These are phyloP conservation scores for Mortierella sp. DNA, from an alignment of 371 early-diverging fungal species.

Conservation along the genomic window DNA sequence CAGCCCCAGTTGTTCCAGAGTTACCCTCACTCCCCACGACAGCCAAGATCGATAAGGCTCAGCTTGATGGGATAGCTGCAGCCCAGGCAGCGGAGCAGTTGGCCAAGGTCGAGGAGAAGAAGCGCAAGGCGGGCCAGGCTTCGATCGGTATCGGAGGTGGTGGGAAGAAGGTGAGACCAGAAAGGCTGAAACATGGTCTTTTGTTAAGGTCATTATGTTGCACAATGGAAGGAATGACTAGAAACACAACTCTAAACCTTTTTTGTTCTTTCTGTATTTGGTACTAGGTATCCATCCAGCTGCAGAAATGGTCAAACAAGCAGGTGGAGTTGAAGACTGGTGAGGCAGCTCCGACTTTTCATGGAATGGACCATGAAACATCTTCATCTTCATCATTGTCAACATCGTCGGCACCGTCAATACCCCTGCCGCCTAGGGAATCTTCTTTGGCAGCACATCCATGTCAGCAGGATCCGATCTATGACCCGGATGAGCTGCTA, in stretches of 20 bases:
- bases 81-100: conserved; percentile 55
- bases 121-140: conserved; percentile 37
- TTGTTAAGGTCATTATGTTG: neutral
- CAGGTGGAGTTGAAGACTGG: conserved; percentile 60
- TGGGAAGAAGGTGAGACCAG: conserved; percentile 53
- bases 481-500: conserved; percentile 61
- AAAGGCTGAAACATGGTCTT: neutral
- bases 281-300: conserved; percentile 65
- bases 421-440: too few species aligned
- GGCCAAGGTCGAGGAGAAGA: conserved; percentile 49
- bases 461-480: conserved; percentile 45
- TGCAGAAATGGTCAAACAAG: conserved; percentile 66
- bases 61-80: conserved; percentile 53
- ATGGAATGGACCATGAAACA: neutral
- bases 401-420: neutral
- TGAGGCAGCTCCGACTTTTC: neutral
- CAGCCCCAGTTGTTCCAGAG: conserved; percentile 19
- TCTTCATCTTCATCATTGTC: neutral
- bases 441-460: neutral
- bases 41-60: conserved; percentile 42
- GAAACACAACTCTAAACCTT: neutral
- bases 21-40: conserved; percentile 45
- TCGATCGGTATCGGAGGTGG: conserved; percentile 47
- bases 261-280: neutral
- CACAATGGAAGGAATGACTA: neutral